Percentiles rank a stretch among this genome's conserved stretches.
phyloP scores from a whole-genome alignment of 441 rosid genomes.

The Bruguiera hainesii region DNA sequence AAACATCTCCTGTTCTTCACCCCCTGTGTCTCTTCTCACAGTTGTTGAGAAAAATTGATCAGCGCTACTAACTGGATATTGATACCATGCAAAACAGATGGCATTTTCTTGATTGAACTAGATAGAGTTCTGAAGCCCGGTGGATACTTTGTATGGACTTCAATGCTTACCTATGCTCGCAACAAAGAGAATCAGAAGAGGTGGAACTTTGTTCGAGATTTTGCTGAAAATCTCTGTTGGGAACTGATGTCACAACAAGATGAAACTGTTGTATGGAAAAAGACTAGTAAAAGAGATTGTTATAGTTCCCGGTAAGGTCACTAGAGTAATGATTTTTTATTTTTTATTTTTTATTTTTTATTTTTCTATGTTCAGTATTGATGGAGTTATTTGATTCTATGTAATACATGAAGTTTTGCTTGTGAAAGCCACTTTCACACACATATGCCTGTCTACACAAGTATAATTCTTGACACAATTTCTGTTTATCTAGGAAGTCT shows the following conservation, averaged over 20 bases:
- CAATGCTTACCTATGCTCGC: slow-evolving; percentile 67
- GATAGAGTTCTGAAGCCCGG: slow-evolving; percentile 91
- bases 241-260: slow-evolving; percentile 88
- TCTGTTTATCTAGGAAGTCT: slow-evolving; percentile 53
- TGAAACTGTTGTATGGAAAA: slow-evolving; percentile 94
- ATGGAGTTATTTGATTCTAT: neutral
- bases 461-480: slow-evolving; percentile 8
- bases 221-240: slow-evolving; percentile 87
- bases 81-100: slow-evolving; percentile 46
- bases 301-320: slow-evolving; percentile 65
- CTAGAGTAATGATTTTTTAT: neutral
- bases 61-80: neutral
- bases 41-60: neutral
- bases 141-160: slow-evolving; percentile 93
- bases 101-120: slow-evolving; percentile 69
- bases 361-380: neutral
- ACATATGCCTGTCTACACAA: neutral
- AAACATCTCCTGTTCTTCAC: too few species aligned
- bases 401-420: neutral
- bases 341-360: neutral
- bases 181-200: slow-evolving; percentile 61
- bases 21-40: too few species aligned
- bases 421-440: neutral
- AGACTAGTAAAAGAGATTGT: slow-evolving; percentile 74
- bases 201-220: slow-evolving; percentile 70